Evolutionary conservation across 1,139 yeast species (phyloP).

Genomic region (Casaregolazyma suthepensis): DNA sequence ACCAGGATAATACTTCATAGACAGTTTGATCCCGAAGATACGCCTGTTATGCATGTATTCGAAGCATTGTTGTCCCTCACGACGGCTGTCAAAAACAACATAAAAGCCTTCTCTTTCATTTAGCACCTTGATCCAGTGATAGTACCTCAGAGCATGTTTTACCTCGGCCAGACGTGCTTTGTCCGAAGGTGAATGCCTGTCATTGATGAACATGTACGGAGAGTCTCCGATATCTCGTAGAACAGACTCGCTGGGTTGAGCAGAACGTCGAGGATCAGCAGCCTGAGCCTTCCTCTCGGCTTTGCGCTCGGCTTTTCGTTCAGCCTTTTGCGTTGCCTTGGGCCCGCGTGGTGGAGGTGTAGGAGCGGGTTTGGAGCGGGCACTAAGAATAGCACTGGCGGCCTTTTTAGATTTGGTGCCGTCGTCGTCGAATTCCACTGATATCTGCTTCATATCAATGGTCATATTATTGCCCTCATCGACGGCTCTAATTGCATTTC

Average conservation of each 20-base stretch:
- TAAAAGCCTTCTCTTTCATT: constrained; percentile 63
- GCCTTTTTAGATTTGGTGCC: constrained; percentile 20
- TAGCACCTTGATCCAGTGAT: constrained; percentile 61
- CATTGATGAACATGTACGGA: constrained; percentile 53
- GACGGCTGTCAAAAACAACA: constrained; percentile 57
- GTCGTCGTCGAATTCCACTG: constrained; percentile 31
- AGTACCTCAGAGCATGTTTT: constrained; percentile 45
- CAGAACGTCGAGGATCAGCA: neutral
- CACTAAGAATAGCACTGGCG: neutral
- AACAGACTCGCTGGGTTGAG: neutral
- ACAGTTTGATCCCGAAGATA: constrained; percentile 45
- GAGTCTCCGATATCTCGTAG: constrained; percentile 43
- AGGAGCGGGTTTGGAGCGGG: constrained; percentile 2
- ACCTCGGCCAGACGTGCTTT: constrained; percentile 49
- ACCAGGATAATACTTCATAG: constrained; percentile 46
- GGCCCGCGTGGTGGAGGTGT: constrained; percentile 8
- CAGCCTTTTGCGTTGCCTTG: neutral
- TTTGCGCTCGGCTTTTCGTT: neutral
- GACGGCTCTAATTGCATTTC: constrained; percentile 40
- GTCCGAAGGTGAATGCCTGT: constrained; percentile 47
- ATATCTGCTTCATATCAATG: constrained; percentile 31
- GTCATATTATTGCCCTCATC: constrained; percentile 29
- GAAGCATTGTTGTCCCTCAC: constrained; percentile 63
- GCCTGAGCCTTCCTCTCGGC: constrained; percentile 2
- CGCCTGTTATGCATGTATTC: constrained; percentile 58